Conservation (phyloP, 2,329 filamentous ascomycete species). For the Colletotrichum abscissum region DNA sequence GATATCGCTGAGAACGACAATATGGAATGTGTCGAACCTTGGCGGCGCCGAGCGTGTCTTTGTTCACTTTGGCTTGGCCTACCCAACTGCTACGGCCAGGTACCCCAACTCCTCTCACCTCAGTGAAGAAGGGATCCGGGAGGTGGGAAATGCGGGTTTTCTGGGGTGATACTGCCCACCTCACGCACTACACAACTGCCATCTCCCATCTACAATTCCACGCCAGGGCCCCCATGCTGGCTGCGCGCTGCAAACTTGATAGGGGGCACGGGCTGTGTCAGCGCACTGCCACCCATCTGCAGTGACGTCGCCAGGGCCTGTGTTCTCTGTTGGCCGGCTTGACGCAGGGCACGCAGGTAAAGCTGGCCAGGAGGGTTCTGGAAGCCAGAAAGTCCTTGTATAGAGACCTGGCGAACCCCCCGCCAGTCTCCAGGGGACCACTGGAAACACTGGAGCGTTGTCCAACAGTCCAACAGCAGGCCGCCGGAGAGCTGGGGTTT, state of each 20-base stretch:
- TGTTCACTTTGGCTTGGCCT: not conserved
- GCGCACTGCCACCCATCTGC: constrained; percentile 14
- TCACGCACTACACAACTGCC: not conserved
- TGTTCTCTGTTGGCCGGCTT: not conserved
- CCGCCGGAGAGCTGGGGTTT: not conserved
- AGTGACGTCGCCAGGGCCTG: constrained; percentile 26
- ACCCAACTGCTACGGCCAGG: not conserved
- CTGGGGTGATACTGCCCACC: not conserved
- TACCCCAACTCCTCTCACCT: not conserved
- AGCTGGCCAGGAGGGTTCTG: constrained; percentile 5
- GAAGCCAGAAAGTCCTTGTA: not conserved
- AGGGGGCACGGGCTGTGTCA: constrained; percentile 27
- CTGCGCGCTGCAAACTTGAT: constrained; percentile 3
- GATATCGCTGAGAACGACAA: not conserved
- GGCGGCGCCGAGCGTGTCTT: constrained; percentile 7
- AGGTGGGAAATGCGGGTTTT: constrained; percentile 15
- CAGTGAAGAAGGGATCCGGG: not conserved
- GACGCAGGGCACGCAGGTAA: not conserved
- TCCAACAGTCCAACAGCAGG: constrained; percentile 21
- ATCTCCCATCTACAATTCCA: not conserved
- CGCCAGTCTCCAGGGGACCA: not conserved
- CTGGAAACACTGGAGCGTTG: constrained; percentile 28
- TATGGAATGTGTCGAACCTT: constrained; percentile 10
- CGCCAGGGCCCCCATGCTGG: not conserved
- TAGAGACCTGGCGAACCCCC: not conserved